These are phyloP conservation scores for Ceratobasidium sp. DNA, from an alignment of 1,284 basidiomycete genomes.

Conservation along the genomic window DNA sequence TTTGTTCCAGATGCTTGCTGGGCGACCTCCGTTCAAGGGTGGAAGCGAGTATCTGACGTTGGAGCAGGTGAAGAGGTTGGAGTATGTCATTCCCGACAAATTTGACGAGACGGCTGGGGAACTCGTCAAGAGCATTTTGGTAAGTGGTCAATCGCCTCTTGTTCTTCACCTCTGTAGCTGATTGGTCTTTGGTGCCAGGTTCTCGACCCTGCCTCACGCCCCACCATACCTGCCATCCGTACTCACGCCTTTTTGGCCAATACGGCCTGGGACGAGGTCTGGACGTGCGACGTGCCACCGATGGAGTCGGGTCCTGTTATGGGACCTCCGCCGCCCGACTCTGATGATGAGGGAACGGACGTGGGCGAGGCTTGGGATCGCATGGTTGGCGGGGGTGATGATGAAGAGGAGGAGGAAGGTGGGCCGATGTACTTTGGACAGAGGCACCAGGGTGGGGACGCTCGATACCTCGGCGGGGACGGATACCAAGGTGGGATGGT, in stretches of 20 bases:
- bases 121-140: constrained; percentile 72
- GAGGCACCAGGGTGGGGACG: not conserved
- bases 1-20: constrained; percentile 95
- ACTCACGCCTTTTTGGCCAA: constrained; percentile 78
- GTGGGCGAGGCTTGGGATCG: constrained; percentile 45
- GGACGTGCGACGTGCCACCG: constrained; percentile 72
- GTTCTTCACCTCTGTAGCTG: constrained; percentile 1
- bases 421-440: constrained; percentile 3
- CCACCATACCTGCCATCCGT: constrained; percentile 68
- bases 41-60: constrained; percentile 86
- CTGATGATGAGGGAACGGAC: constrained; percentile 39
- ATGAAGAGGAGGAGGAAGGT: constrained; percentile 28
- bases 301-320: constrained; percentile 52
- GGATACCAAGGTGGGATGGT: constrained; percentile 14
- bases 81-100: constrained; percentile 77
- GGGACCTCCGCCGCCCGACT: constrained; percentile 29
- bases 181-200: constrained; percentile 59
- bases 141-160: constrained; percentile 54
- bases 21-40: constrained; percentile 89
- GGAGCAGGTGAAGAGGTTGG: constrained; percentile 80
- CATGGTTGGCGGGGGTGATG: constrained; percentile 44
- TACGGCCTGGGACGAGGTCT: constrained; percentile 78
- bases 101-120: constrained; percentile 77
- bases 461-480: not conserved
- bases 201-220: constrained; percentile 74